Percentiles rank a stretch among this genome's conserved stretches.
phyloP scores from a whole-genome alignment of 2,329 filamentous ascomycete species.

The Diaporthe sp. region DNA sequence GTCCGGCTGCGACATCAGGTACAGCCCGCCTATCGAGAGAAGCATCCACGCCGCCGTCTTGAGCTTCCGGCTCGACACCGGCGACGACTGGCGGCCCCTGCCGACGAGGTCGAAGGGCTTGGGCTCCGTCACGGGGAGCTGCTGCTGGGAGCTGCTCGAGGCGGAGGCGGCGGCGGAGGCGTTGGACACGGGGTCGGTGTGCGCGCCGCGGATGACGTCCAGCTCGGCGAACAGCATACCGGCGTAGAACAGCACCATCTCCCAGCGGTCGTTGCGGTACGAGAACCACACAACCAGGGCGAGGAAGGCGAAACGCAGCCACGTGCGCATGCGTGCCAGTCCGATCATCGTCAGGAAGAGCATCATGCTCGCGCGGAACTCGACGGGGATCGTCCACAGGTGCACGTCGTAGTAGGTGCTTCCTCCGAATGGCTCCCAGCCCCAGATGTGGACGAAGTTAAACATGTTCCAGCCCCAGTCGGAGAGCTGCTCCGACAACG shows the following conservation, averaged over 20 bases:
- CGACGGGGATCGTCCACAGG: constrained; percentile 74
- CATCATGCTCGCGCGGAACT: constrained; percentile 71
- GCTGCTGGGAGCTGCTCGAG: constrained; percentile 20
- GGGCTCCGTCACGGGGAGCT: constrained; percentile 26
- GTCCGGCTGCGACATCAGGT: constrained; percentile 65
- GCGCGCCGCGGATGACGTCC: constrained; percentile 64
- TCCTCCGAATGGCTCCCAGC: constrained; percentile 63
- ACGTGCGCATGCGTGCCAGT: constrained; percentile 60
- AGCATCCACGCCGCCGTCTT: constrained; percentile 53
- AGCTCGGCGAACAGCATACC: constrained; percentile 70
- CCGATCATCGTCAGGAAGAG: constrained; percentile 68
- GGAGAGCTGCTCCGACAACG: constrained; percentile 55
- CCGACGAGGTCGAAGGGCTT: constrained; percentile 33
- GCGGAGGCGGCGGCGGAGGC: constrained; percentile 31
- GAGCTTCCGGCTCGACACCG: constrained; percentile 14
- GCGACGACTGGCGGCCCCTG: constrained; percentile 10
- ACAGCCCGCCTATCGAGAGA: constrained; percentile 65
- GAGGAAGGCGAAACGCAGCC: constrained; percentile 60
- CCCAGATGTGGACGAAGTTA: constrained; percentile 65
- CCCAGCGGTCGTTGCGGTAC: constrained; percentile 66
- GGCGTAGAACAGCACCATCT: constrained; percentile 67
- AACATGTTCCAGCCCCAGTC: constrained; percentile 65
- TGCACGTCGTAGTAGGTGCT: constrained; percentile 69
- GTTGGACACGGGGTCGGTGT: constrained; percentile 48
- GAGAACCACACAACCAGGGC: constrained; percentile 58